Evolutionary conservation across 495 filamentous ascomycete genomes (phyloP).

Genomic region (Penicillium lividum): DNA sequence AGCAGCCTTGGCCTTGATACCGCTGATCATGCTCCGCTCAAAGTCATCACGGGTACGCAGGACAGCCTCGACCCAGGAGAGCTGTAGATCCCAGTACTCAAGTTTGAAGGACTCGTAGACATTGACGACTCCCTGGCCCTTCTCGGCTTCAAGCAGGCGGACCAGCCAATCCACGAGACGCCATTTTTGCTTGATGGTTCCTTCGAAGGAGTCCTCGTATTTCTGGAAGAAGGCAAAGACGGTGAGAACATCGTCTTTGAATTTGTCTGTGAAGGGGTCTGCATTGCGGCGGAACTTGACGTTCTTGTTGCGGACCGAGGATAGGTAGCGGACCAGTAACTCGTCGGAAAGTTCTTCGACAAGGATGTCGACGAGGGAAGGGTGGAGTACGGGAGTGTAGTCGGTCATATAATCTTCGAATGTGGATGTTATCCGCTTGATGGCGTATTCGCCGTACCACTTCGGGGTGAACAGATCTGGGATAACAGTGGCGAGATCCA

Average conservation of each 20-base stretch:
- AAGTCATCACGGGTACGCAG: slow-evolving; percentile 88
- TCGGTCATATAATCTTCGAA: slow-evolving; percentile 93
- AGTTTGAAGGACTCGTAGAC: slow-evolving; percentile 82
- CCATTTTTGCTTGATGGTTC: slow-evolving; percentile 85
- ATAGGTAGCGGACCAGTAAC: slow-evolving; percentile 84
- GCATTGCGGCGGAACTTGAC: slow-evolving; percentile 78
- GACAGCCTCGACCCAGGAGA: slow-evolving; percentile 95
- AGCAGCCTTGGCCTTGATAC: slow-evolving; percentile 81
- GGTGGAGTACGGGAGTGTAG: slow-evolving; percentile 76
- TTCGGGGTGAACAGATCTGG: slow-evolving; percentile 85
- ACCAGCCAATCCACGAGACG: slow-evolving; percentile 80
- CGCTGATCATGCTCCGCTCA: slow-evolving; percentile 82
- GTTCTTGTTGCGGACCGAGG: slow-evolving; percentile 80
- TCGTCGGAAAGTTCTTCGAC: slow-evolving; percentile 90
- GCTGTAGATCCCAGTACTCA: slow-evolving; percentile 90
- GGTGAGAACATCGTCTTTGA: slow-evolving; percentile 84
- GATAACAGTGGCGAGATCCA: slow-evolving; percentile 81
- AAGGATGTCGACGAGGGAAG: slow-evolving; percentile 81
- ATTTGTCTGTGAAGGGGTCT: slow-evolving; percentile 83
- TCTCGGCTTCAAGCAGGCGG: slow-evolving; percentile 72
- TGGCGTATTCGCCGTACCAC: slow-evolving; percentile 81
- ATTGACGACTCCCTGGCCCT: slow-evolving; percentile 63
- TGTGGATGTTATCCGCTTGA: slow-evolving; percentile 87
- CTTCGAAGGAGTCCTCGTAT: slow-evolving; percentile 65
- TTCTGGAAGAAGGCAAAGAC: slow-evolving; percentile 72